Conservation (phyloP, 2,329 filamentous ascomycete genomes). For the Ophiostoma ulmi region DNA sequence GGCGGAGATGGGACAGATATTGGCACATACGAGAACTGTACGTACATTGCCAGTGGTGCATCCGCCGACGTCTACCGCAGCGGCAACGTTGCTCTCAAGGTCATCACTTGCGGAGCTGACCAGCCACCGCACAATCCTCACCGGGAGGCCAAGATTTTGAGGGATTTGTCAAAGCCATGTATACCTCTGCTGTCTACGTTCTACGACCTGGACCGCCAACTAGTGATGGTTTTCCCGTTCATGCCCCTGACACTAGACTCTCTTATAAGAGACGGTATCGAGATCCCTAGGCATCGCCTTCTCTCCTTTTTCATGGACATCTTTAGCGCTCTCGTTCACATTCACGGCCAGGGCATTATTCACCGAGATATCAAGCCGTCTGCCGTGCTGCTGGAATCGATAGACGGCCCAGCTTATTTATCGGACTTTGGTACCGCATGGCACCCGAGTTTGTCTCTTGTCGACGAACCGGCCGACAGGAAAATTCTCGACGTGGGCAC, state of each 20-base stretch:
- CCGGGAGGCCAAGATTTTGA: conserved; percentile 73
- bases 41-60: conserved; percentile 59
- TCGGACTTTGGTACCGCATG: conserved; percentile 92
- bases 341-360: conserved; percentile 73
- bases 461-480: conserved; percentile 56
- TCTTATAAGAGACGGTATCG: conserved; percentile 48
- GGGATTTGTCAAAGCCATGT: conserved; percentile 49
- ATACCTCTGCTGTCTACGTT: conserved; percentile 71
- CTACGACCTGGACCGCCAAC: conserved; percentile 61
- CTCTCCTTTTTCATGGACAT: conserved; percentile 56
- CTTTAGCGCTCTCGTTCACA: conserved; percentile 62
- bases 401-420: conserved; percentile 67
- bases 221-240: conserved; percentile 82
- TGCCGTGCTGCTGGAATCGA: conserved; percentile 68
- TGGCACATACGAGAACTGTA: conserved; percentile 50
- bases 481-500: conserved; percentile 95
- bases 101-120: conserved; percentile 69
- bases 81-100: conserved; percentile 65
- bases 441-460: conserved; percentile 56
- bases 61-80: conserved; percentile 81
- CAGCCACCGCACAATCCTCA: conserved; percentile 76
- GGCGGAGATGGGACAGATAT: conserved; percentile 43
- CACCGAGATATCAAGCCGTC: conserved; percentile 94
- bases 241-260: conserved; percentile 66
- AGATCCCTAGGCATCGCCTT: conserved; percentile 33